A percentile compares a stretch with the other conserved stretches of the same genome.
phyloP scores from a whole-genome alignment of 495 filamentous ascomycete species.

The Opeltia flavorubescens region DNA sequence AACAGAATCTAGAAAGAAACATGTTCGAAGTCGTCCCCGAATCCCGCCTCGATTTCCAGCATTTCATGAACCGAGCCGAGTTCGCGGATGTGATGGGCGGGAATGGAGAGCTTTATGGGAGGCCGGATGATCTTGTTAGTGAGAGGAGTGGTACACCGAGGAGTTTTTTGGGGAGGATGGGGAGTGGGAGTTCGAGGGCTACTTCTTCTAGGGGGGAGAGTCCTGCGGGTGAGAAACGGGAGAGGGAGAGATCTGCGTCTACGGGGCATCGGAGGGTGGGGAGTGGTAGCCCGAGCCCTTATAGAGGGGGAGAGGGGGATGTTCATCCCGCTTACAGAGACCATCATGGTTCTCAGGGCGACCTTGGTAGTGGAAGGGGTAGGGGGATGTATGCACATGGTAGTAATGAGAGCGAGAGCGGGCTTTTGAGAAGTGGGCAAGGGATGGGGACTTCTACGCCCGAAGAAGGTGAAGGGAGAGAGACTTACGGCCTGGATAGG shows the following conservation, averaged over 20 bases:
- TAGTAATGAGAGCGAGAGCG: constrained; percentile 32
- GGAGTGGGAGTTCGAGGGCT: constrained; percentile 27
- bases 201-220: too few species aligned
- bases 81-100: constrained; percentile 82
- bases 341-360: constrained; percentile 5
- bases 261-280: background rate
- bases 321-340: constrained; percentile 10
- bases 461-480: constrained; percentile 11
- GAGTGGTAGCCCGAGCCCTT: background rate
- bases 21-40: constrained; percentile 82
- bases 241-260: background rate
- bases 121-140: constrained; percentile 45
- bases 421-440: constrained; percentile 30
- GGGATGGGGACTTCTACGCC: constrained; percentile 15
- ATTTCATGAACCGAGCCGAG: constrained; percentile 77
- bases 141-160: constrained; percentile 54
- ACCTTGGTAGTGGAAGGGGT: constrained; percentile 6
- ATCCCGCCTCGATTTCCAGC: constrained; percentile 79
- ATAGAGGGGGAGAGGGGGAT: background rate
- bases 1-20: constrained; percentile 6
- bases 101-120: constrained; percentile 52
- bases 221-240: too few species aligned
- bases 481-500: constrained; percentile 24
- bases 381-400: constrained; percentile 22
- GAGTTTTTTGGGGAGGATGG: constrained; percentile 25